Percentiles rank a stretch among this genome's conserved stretches.
These are phyloP conservation scores for Bruguiera parviflora DNA, from an alignment of 345 rosid genomes.

Conservation along the genomic window DNA sequence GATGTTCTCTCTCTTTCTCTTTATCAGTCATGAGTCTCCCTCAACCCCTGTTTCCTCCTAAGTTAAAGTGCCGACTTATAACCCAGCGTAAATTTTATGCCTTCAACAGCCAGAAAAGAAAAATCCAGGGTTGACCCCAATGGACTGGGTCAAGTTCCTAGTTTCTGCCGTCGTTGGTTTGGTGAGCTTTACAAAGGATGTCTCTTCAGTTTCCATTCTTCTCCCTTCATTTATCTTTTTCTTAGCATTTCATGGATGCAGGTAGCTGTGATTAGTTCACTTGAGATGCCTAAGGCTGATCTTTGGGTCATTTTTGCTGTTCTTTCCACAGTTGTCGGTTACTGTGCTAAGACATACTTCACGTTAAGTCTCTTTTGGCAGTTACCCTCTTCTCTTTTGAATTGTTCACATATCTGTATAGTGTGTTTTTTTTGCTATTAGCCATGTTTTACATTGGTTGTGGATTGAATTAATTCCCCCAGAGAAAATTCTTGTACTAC, in stretches of 20 bases:
- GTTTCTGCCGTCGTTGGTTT: constrained; percentile 88
- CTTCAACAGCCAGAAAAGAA: constrained; percentile 89
- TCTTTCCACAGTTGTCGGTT: constrained; percentile 85
- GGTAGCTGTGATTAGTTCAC: constrained; percentile 78
- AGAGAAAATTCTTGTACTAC: background rate
- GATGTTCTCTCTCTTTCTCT: constrained; percentile 14
- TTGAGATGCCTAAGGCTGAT: constrained; percentile 77
- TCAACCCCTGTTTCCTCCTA: background rate
- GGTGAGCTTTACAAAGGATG: constrained; percentile 45
- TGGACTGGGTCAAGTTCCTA: constrained; percentile 97
- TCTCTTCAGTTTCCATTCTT: background rate
- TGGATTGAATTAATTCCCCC: background rate
- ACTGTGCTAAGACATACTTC: constrained; percentile 95
- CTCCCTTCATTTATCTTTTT: background rate
- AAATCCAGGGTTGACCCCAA: constrained; percentile 94
- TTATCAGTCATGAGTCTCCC: constrained; percentile 1
- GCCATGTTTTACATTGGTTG: too few species aligned
- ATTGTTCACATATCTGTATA: background rate
- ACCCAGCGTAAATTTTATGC: constrained; percentile 16
- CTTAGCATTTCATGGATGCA: constrained; percentile 23
- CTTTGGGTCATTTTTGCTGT: constrained; percentile 84
- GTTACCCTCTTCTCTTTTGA: background rate
- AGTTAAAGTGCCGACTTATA: background rate
- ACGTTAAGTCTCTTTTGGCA: constrained; percentile 55
- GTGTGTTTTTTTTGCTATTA: background rate